A percentile compares a stretch with the other conserved stretches of the same genome.
These are phyloP conservation scores for Cystobasidium ongulense DNA, from an alignment of 768 basidiomycete species.

Conservation along the genomic window DNA sequence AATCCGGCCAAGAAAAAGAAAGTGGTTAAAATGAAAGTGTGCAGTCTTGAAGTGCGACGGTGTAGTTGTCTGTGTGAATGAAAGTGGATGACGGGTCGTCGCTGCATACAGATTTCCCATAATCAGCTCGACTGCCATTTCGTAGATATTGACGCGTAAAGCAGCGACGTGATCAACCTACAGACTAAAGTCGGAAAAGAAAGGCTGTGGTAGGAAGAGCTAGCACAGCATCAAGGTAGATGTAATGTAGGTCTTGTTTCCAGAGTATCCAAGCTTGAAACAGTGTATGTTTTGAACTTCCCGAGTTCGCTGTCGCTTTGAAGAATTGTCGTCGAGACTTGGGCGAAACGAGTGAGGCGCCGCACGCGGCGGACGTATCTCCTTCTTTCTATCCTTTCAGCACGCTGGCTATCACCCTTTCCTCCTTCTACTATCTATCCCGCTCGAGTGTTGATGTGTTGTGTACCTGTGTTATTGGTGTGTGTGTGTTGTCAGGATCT, in stretches of 20 bases:
- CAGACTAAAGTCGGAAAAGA: constrained; percentile 5
- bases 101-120: neutral
- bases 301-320: neutral
- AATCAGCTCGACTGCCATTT: neutral
- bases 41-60: neutral
- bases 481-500: neutral
- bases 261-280: neutral
- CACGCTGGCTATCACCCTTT: neutral
- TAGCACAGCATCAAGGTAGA: constrained; percentile 7
- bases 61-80: neutral
- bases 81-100: constrained; percentile 33
- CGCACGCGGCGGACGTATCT: neutral
- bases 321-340: neutral
- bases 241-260: neutral
- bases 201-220: neutral
- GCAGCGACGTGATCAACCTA: constrained; percentile 3
- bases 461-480: neutral
- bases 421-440: neutral
- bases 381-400: neutral
- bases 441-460: neutral
- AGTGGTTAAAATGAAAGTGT: neutral
- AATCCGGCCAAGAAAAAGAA: neutral
- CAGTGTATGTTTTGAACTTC: too few species aligned
- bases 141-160: neutral
- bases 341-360: neutral